phyloP scores from a whole-genome alignment of 192 early-diverging fungal species.

The Podila epigama region DNA sequence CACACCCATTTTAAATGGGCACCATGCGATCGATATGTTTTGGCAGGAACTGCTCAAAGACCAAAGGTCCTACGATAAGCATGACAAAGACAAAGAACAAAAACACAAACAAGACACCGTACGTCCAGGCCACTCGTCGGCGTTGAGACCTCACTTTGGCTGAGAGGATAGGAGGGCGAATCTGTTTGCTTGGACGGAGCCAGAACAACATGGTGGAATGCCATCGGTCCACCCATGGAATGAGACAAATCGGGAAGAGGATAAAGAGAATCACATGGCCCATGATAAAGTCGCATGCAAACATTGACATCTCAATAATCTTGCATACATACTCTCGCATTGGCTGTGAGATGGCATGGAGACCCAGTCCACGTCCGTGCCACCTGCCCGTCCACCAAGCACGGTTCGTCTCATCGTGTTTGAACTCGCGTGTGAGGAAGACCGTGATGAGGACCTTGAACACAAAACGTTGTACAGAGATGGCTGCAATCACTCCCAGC shows the following conservation, averaged over 20 bases:
- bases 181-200: constrained; percentile 82
- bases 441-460: constrained; percentile 74
- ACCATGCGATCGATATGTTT: constrained; percentile 9
- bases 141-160: constrained; percentile 69
- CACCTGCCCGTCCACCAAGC: constrained; percentile 91
- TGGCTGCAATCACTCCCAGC: constrained; percentile 69
- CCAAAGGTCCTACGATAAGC: constrained; percentile 69
- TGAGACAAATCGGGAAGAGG: constrained; percentile 71
- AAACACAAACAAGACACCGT: constrained; percentile 72
- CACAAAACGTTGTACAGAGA: constrained; percentile 72
- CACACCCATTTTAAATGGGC: too few species aligned
- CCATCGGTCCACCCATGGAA: constrained; percentile 75
- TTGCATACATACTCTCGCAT: constrained; percentile 85
- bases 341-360: constrained; percentile 67
- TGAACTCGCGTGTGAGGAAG: constrained; percentile 83
- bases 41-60: constrained; percentile 29
- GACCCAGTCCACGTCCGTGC: constrained; percentile 76
- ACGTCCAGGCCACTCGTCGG: constrained; percentile 67
- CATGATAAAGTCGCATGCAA: constrained; percentile 79
- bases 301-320: constrained; percentile 84
- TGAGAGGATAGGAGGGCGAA: constrained; percentile 77
- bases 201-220: constrained; percentile 87
- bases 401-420: constrained; percentile 81
- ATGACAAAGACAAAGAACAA: constrained; percentile 69
- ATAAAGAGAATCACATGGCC: constrained; percentile 82